phyloP scores from a whole-genome alignment of 2,329 filamentous ascomycete genomes.

The Colletotrichum echinochloae region DNA sequence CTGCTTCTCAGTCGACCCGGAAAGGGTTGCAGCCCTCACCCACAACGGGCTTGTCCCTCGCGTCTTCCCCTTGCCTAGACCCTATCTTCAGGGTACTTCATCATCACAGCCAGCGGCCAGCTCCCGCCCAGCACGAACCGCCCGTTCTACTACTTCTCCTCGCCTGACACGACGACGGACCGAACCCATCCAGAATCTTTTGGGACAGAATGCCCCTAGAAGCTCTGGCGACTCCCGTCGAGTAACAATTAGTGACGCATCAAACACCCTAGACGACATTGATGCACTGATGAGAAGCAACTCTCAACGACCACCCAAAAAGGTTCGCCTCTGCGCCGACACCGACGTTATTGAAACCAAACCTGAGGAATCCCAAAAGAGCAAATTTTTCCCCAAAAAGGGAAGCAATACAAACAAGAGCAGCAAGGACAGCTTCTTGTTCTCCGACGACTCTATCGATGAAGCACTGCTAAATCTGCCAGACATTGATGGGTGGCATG shows the following conservation, averaged over 20 bases:
- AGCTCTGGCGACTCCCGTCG: conserved; percentile 25
- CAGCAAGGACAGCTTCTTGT: conserved; percentile 57
- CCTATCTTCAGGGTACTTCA: conserved; percentile 60
- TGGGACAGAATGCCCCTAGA: conserved; percentile 44
- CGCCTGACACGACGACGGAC: conserved; percentile 62
- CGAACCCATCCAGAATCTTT: conserved; percentile 62
- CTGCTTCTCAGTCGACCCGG: conserved; percentile 66
- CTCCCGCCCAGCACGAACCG: conserved; percentile 38
- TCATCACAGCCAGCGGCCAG: conserved; percentile 42
- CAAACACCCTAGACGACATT: conserved; percentile 33
- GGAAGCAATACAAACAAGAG: conserved; percentile 46
- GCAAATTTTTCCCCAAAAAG: conserved; percentile 64
- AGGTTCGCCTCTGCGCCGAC: conserved; percentile 66
- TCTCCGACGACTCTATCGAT: conserved; percentile 70
- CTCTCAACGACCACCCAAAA: conserved; percentile 63
- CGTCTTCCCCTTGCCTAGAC: conserved; percentile 69
- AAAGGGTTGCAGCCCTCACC: conserved; percentile 61
- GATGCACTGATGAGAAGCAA: conserved; percentile 36
- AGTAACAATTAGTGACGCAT: conserved; percentile 12
- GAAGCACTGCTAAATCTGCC: conserved; percentile 64
- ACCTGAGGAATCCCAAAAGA: conserved; percentile 56
- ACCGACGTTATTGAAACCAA: conserved; percentile 45
- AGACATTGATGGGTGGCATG: conserved; percentile 63
- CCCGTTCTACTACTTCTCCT: conserved; percentile 50
- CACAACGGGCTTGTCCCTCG: conserved; percentile 63